phyloP scores from a whole-genome alignment of 2,329 filamentous ascomycete genomes.

The Aureobasidium leucospermi region DNA sequence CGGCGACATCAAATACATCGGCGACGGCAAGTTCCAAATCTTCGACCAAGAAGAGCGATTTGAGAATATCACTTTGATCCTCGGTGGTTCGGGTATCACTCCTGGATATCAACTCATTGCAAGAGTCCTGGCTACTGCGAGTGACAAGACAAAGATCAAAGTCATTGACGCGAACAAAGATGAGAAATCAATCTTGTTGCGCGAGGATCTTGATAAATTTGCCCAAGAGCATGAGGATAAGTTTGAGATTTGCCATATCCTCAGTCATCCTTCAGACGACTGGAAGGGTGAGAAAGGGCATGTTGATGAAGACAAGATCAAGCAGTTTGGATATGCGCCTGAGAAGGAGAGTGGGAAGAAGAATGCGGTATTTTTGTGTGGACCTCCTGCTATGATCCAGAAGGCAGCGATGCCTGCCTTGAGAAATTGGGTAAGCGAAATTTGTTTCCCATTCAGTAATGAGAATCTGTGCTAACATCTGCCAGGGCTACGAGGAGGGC shows the following conservation, averaged over 20 bases:
- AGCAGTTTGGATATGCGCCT: constrained; percentile 36
- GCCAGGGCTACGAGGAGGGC: constrained; percentile 35
- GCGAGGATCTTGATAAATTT: constrained; percentile 36
- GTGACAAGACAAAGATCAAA: constrained; percentile 33
- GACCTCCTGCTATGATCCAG: constrained; percentile 45
- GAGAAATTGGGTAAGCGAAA: constrained; percentile 23
- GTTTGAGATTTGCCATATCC: constrained; percentile 41
- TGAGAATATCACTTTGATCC: constrained; percentile 39
- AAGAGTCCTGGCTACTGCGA: constrained; percentile 30
- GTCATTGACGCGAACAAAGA: constrained; percentile 44
- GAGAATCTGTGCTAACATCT: not conserved
- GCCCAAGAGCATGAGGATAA: constrained; percentile 31
- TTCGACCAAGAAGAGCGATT: constrained; percentile 36
- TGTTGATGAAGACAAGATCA: constrained; percentile 36
- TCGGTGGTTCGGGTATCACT: constrained; percentile 46
- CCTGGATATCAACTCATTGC: constrained; percentile 46
- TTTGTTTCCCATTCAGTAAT: no score
- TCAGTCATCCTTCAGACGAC: constrained; percentile 36
- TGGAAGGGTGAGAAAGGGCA: constrained; percentile 43
- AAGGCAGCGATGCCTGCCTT: constrained; percentile 45
- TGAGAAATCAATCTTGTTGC: constrained; percentile 42
- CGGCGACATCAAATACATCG: constrained; percentile 45
- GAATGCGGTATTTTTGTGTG: constrained; percentile 42
- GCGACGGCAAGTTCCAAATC: constrained; percentile 41
- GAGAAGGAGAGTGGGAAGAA: constrained; percentile 22